phyloP scores from a whole-genome alignment of 2,329 filamentous ascomycete species.

The Fusarium drepaniforme region DNA sequence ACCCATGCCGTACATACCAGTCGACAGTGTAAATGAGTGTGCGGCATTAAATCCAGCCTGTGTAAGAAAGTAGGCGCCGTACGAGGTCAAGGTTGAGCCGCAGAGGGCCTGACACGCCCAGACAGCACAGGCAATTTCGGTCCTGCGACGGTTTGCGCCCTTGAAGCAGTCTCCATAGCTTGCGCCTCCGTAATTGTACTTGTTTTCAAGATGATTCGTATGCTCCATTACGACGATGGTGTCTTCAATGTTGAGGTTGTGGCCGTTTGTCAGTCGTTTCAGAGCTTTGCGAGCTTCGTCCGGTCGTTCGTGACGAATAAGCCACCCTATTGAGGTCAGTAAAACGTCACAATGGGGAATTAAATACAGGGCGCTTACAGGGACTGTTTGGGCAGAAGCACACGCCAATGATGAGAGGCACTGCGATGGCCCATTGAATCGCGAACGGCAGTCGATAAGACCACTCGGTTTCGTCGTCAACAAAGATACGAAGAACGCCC shows the following conservation, averaged over 20 bases:
- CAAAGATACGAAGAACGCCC: slow-evolving; percentile 50
- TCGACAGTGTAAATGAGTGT: slow-evolving; percentile 54
- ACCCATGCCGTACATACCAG: slow-evolving; percentile 54
- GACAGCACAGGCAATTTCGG: slow-evolving; percentile 44
- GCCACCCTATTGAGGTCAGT: slow-evolving; percentile 45
- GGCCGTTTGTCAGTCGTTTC: slow-evolving; percentile 45
- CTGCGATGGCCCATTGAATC: slow-evolving; percentile 56
- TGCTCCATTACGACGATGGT: slow-evolving; percentile 57
- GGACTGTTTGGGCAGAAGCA: slow-evolving; percentile 56
- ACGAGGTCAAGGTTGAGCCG: slow-evolving; percentile 36
- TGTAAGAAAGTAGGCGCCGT: slow-evolving; percentile 56
- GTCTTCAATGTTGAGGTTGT: slow-evolving; percentile 55
- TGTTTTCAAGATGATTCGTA: slow-evolving; percentile 57
- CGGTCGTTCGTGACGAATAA: slow-evolving; percentile 51
- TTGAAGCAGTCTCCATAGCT: slow-evolving; percentile 36
- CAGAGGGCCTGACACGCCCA: slow-evolving; percentile 45
- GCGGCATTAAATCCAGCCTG: slow-evolving; percentile 54
- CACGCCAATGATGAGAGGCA: slow-evolving; percentile 51
- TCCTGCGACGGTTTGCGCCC: slow-evolving; percentile 44
- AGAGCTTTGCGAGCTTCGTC: slow-evolving; percentile 49
- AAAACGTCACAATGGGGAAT: not conserved
- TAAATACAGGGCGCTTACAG: slow-evolving; percentile 38
- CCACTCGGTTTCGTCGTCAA: slow-evolving; percentile 46
- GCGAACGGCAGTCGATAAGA: slow-evolving; percentile 51
- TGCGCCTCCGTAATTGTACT: slow-evolving; percentile 50